phyloP scores from a whole-genome alignment of 2,329 filamentous ascomycete species.

The Cytospora chrysosperma region DNA sequence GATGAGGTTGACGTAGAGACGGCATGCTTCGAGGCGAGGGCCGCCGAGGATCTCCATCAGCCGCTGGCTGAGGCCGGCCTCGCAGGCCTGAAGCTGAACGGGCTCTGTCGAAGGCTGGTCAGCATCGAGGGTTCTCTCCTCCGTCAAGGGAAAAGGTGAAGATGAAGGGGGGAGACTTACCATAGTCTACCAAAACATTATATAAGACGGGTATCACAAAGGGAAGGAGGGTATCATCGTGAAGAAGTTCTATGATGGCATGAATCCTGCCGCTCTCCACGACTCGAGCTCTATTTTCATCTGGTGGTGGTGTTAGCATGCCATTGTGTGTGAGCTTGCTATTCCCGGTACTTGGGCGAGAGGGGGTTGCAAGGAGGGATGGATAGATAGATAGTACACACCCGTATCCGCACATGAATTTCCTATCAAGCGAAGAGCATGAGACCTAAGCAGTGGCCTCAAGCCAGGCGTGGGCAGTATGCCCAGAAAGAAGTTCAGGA shows the following conservation, averaged over 20 bases:
- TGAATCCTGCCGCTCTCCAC: slow-evolving; percentile 48
- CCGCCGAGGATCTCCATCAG: slow-evolving; percentile 51
- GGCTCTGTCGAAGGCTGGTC: slow-evolving; percentile 44
- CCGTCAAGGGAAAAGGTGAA: too few species aligned
- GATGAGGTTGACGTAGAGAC: slow-evolving; percentile 49
- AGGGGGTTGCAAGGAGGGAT: neutral
- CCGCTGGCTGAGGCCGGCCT: slow-evolving; percentile 48
- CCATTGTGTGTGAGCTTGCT: neutral
- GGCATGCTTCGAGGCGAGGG: slow-evolving; percentile 41
- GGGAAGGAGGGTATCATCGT: slow-evolving; percentile 46
- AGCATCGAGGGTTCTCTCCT: slow-evolving; percentile 18
- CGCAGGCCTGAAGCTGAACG: slow-evolving; percentile 55
- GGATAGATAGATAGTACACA: slow-evolving; percentile 28
- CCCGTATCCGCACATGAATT: slow-evolving; percentile 64
- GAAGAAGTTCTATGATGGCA: slow-evolving; percentile 48
- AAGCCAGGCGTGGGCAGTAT: slow-evolving; percentile 42
- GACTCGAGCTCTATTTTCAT: slow-evolving; percentile 59
- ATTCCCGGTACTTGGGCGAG: neutral
- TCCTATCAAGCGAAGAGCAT: slow-evolving; percentile 57
- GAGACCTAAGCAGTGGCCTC: slow-evolving; percentile 47
- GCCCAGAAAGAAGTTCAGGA: slow-evolving; percentile 56
- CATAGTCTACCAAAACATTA: slow-evolving; percentile 64
- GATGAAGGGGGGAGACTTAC: slow-evolving; percentile 37
- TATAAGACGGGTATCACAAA: slow-evolving; percentile 60
- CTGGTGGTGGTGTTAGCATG: slow-evolving; percentile 34